Evolutionary conservation across 176 grass and related monocot genomes (phyloP).

Genomic region (Oryza australiensis): DNA sequence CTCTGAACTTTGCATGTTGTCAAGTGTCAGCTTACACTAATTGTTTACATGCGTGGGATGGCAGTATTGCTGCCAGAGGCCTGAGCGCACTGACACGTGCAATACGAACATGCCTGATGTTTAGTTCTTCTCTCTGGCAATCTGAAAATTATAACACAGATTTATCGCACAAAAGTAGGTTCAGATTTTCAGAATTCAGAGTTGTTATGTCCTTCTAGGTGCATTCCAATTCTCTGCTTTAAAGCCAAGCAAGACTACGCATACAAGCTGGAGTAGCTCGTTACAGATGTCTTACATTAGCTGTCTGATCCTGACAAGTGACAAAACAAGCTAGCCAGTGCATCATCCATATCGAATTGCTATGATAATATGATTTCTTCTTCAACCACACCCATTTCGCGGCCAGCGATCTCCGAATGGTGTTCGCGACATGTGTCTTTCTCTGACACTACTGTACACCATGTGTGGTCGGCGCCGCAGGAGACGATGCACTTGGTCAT

Average conservation of each 20-base stretch:
- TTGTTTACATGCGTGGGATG: too few species aligned
- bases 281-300: conserved; percentile 28
- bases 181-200: background rate
- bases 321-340: background rate
- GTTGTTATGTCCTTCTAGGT: background rate
- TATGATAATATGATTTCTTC: conserved; percentile 20
- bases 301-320: conserved; percentile 38
- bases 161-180: background rate
- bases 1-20: background rate
- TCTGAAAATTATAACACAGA: background rate
- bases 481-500: conserved; percentile 23
- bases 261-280: conserved; percentile 6
- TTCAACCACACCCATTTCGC: conserved; percentile 5
- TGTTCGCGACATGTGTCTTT: background rate
- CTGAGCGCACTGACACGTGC: background rate
- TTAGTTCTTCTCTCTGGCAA: background rate
- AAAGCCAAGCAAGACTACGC: conserved; percentile 50
- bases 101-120: background rate
- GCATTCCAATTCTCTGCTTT: conserved; percentile 20
- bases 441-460: background rate
- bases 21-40: background rate
- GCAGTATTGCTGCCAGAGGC: background rate
- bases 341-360: conserved; percentile 2
- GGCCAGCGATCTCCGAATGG: background rate
- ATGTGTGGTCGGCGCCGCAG: background rate